These are phyloP conservation scores for Rhynchosporium secalis DNA, from an alignment of 2,329 filamentous ascomycete genomes.

Conservation along the genomic window DNA sequence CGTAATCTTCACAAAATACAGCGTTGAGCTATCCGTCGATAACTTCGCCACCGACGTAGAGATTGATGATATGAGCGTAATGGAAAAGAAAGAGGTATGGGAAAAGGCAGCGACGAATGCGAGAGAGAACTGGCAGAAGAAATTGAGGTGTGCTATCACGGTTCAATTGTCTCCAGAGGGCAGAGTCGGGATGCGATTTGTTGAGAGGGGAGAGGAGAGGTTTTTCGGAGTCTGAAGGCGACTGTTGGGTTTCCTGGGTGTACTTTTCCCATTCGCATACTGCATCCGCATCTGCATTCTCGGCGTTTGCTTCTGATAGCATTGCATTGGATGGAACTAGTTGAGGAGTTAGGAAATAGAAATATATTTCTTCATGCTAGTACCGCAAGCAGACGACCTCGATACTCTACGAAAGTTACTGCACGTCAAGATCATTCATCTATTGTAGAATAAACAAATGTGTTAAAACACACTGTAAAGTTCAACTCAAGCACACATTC, in stretches of 20 bases:
- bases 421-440: too few relatives aligned
- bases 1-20: conserved; percentile 49
- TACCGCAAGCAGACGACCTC: too few relatives aligned
- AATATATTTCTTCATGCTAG: too few relatives aligned
- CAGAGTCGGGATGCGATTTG: conserved; percentile 12
- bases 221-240: conserved; percentile 5
- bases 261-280: too few relatives aligned
- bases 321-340: too few relatives aligned
- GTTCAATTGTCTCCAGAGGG: conserved; percentile 12
- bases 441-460: too few relatives aligned
- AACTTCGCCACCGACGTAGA: conserved; percentile 31
- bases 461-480: too few relatives aligned
- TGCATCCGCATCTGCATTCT: not conserved
- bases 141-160: conserved; percentile 15
- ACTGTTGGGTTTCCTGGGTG: not conserved
- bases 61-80: conserved; percentile 1
- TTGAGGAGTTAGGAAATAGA: too few relatives aligned
- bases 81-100: conserved; percentile 2
- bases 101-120: conserved; percentile 10
- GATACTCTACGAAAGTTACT: too few relatives aligned
- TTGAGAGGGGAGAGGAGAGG: conserved; percentile 13
- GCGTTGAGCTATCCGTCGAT: conserved; percentile 29
- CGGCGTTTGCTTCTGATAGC: not conserved
- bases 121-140: conserved; percentile 14
- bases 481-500: too few relatives aligned